Evolutionary conservation across 2,329 filamentous ascomycete genomes (phyloP).

Genomic region (Cucurbitaria berberidis): DNA sequence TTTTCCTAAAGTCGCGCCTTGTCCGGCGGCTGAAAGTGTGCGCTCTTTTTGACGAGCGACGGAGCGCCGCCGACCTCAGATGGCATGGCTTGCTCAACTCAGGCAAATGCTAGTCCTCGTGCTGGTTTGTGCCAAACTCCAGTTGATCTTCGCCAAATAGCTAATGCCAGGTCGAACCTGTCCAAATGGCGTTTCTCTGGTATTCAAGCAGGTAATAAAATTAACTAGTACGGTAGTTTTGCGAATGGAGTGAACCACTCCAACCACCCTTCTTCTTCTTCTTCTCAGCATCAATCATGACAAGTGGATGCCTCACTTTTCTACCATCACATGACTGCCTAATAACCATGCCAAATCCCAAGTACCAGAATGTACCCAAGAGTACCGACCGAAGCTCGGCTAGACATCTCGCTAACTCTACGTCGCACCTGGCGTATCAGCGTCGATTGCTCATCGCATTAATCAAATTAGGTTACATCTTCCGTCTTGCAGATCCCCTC

Average conservation of each 20-base stretch:
- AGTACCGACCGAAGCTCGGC: slow-evolving; percentile 25
- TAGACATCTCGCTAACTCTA: slow-evolving; percentile 28
- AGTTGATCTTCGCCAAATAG: neutral
- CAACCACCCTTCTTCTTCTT: too few species aligned
- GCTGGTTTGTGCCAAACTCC: neutral
- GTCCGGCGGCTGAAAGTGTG: slow-evolving; percentile 16
- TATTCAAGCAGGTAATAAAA: too few species aligned
- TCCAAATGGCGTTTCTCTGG: too few species aligned
- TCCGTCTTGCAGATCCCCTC: slow-evolving; percentile 32
- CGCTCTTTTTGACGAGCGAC: neutral
- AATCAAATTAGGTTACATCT: slow-evolving; percentile 42
- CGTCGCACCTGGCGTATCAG: slow-evolving; percentile 31
- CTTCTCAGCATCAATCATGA: neutral
- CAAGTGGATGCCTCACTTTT: slow-evolving; percentile 17
- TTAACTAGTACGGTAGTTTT: too few species aligned
- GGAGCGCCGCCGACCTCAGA: neutral
- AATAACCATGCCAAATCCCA: slow-evolving; percentile 26
- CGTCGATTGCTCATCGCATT: slow-evolving; percentile 32
- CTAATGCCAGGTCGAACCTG: neutral
- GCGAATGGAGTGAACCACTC: too few species aligned
- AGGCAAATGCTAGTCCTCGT: neutral
- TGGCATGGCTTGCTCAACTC: neutral
- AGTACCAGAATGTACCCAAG: slow-evolving; percentile 26
- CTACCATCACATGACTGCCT: slow-evolving; percentile 28
- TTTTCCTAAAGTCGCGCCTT: slow-evolving; percentile 12